Conservation (phyloP, 495 filamentous ascomycete genomes). For the Cercophora newfieldiana region DNA sequence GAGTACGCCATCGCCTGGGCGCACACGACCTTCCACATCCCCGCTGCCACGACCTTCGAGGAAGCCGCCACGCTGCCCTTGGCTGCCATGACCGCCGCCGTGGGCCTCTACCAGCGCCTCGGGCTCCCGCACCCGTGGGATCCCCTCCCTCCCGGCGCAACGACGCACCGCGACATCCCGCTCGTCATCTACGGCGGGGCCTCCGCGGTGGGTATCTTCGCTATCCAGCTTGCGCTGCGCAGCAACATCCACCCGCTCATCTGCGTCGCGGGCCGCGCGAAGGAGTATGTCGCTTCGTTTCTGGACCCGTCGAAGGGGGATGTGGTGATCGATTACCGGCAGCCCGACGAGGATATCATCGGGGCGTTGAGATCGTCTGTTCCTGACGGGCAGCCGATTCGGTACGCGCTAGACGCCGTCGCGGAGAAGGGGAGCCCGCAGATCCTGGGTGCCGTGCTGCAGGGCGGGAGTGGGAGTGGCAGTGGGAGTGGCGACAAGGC, state of each 20-base stretch:
- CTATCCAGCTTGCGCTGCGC: conserved; percentile 63
- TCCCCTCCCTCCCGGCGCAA: conserved; percentile 36
- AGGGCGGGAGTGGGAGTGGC: too few relatives aligned
- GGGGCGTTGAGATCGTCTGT: conserved; percentile 51
- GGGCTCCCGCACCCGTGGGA: conserved; percentile 66
- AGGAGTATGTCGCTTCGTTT: conserved; percentile 56
- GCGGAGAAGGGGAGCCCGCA: conserved; percentile 50
- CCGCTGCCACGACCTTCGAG: conserved; percentile 64
- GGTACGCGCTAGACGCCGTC: conserved; percentile 62
- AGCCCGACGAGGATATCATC: conserved; percentile 56
- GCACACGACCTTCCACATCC: conserved; percentile 70
- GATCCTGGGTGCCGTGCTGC: conserved; percentile 50
- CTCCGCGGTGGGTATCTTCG: conserved; percentile 66
- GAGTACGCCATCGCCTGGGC: conserved; percentile 68
- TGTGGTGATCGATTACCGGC: conserved; percentile 68
- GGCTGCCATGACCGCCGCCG: conserved; percentile 70
- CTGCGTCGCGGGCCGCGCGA: conserved; percentile 62
- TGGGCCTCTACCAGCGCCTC: conserved; percentile 61
- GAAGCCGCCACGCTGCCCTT: conserved; percentile 73
- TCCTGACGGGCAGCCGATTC: conserved; percentile 23
- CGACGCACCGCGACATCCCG: conserved; percentile 40
- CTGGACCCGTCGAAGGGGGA: conserved; percentile 68
- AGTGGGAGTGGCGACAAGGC: too few relatives aligned
- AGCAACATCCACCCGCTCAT: conserved; percentile 77
- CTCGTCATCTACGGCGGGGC: conserved; percentile 64